These are phyloP conservation scores for Pluteus cervinus DNA, from an alignment of 768 basidiomycete genomes.

Conservation along the genomic window DNA sequence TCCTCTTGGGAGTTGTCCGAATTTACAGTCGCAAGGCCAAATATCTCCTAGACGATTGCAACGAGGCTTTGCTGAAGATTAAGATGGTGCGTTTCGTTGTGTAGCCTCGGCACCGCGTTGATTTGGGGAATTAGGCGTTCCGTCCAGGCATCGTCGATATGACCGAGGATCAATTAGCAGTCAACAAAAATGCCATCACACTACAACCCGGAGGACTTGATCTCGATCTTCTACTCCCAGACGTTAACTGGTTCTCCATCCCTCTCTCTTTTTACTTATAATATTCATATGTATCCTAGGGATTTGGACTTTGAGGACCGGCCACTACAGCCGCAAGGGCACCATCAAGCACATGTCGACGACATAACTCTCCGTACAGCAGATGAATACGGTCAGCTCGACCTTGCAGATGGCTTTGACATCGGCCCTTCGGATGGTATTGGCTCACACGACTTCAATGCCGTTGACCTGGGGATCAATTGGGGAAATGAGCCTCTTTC, in stretches of 20 bases:
- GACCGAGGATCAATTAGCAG: conserved; percentile 89
- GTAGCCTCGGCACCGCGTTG: background rate
- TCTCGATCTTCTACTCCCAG: conserved; percentile 73
- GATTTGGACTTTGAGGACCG: conserved; percentile 74
- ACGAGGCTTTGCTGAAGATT: conserved; percentile 91
- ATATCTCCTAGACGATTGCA: conserved; percentile 96
- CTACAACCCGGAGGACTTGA: conserved; percentile 73
- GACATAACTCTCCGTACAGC: conserved; percentile 84
- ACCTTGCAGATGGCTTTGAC: conserved; percentile 70
- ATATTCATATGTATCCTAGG: conserved; percentile 36
- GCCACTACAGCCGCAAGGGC: conserved; percentile 58
- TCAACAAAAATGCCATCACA: conserved; percentile 85
- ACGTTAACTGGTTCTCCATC: conserved; percentile 65
- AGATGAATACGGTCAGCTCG: conserved; percentile 65
- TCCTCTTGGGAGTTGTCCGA: conserved; percentile 92
- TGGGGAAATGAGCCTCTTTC: conserved; percentile 64
- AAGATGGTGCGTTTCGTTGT: conserved; percentile 67
- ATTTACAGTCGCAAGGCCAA: conserved; percentile 98
- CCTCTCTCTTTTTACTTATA: background rate
- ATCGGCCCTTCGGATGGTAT: conserved; percentile 78
- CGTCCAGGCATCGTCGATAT: conserved; percentile 93
- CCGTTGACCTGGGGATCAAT: conserved; percentile 70
- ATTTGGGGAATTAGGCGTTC: conserved; percentile 59
- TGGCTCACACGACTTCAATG: conserved; percentile 75
- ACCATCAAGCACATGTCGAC: conserved; percentile 78